phyloP scores from a whole-genome alignment of 1,139 yeast genomes.

The Debaryomycetaceae sp. region DNA sequence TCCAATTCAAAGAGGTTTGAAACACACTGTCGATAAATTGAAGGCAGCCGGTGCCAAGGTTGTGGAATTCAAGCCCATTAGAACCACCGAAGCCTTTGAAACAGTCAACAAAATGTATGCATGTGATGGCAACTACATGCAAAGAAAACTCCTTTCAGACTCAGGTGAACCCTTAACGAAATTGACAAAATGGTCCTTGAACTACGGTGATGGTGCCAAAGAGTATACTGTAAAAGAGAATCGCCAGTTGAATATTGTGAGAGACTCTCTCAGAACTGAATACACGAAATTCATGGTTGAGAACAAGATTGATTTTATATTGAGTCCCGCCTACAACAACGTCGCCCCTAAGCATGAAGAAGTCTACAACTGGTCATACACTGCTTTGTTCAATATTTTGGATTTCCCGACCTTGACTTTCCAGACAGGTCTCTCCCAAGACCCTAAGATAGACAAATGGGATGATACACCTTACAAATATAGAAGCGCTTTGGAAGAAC shows the following conservation, averaged over 20 bases:
- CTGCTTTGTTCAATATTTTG: conserved; percentile 61
- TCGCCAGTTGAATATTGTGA: conserved; percentile 43
- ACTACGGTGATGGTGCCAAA: conserved; percentile 56
- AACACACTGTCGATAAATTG: conserved; percentile 25
- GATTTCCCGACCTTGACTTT: conserved; percentile 61
- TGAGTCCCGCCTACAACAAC: conserved; percentile 67
- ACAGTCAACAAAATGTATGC: conserved; percentile 48
- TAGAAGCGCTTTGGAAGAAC: conserved; percentile 45
- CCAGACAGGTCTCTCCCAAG: conserved; percentile 63
- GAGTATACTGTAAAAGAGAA: conserved; percentile 41
- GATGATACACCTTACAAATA: conserved; percentile 23
- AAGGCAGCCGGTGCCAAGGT: conserved; percentile 29
- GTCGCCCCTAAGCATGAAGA: conserved; percentile 69
- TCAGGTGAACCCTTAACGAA: conserved; percentile 67
- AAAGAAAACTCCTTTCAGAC: conserved; percentile 45
- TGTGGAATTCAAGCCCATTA: conserved; percentile 50
- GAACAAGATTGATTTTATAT: conserved; percentile 61
- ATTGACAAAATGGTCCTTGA: conserved; percentile 58
- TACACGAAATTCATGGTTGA: conserved; percentile 50
- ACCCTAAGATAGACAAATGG: conserved; percentile 45
- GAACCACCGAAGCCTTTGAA: conserved; percentile 48
- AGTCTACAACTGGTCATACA: conserved; percentile 74
- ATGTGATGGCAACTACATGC: conserved; percentile 61
- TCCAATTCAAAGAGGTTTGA: conserved; percentile 47
- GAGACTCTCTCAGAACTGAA: conserved; percentile 56